A percentile compares a stretch with the other conserved stretches of the same genome.
Evolutionary conservation across 2,329 filamentous ascomycete species (phyloP).

Genomic region (Ilyonectria robusta): DNA sequence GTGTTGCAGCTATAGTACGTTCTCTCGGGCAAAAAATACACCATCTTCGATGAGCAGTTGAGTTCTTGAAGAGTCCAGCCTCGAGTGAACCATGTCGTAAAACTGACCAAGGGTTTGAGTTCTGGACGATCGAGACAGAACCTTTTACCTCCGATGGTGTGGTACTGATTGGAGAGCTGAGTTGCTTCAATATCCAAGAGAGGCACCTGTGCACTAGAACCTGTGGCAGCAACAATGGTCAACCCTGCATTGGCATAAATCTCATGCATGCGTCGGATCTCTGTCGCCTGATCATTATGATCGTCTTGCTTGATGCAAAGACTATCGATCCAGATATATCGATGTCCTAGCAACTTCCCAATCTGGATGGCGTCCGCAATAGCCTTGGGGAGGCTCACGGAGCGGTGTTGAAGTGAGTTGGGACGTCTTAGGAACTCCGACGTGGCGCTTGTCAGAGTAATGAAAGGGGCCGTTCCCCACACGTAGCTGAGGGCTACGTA

Average conservation of each 20-base stretch:
- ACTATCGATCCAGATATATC: background rate
- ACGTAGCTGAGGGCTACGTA: background rate
- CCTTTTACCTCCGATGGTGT: background rate
- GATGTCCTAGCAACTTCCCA: background rate
- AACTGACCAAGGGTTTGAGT: background rate
- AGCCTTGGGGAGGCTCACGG: background rate
- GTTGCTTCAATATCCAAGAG: background rate
- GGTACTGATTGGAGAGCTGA: background rate
- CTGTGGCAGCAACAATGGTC: background rate
- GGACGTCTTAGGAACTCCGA: background rate
- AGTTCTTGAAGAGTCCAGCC: background rate
- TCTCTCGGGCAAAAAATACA: background rate
- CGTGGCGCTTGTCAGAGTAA: background rate
- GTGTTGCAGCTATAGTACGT: background rate
- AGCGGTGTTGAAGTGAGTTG: background rate
- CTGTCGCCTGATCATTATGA: background rate
- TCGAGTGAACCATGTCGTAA: background rate
- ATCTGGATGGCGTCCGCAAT: background rate
- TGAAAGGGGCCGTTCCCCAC: background rate
- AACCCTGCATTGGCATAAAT: background rate
- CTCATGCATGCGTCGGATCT: background rate
- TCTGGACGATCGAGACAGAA: background rate
- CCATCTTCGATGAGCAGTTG: background rate
- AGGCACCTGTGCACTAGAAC: background rate
- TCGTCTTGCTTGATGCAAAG: background rate